Conservation (phyloP, 1,139 yeast species). For the Nematodospora anomalae region DNA sequence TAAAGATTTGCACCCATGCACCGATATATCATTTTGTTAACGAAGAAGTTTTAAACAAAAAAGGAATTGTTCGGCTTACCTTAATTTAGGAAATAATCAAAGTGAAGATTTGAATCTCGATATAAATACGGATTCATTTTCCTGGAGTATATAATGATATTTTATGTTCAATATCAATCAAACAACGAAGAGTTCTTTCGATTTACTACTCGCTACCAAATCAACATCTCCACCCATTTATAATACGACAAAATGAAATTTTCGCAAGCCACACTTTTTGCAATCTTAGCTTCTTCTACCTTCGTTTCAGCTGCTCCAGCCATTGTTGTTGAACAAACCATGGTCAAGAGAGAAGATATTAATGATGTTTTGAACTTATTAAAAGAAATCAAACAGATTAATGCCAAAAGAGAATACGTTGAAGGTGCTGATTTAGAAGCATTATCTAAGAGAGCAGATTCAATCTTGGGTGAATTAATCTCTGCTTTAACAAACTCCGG, state of each 20-base stretch:
- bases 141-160: too few species aligned
- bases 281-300: constrained; percentile 43
- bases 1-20: too few species aligned
- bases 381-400: constrained; percentile 31
- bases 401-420: constrained; percentile 36
- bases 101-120: too few species aligned
- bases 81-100: too few species aligned
- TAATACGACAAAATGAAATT: constrained; percentile 38
- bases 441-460: constrained; percentile 41
- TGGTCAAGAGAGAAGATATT: constrained; percentile 41
- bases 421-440: constrained; percentile 29
- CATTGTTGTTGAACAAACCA: constrained; percentile 19
- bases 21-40: too few species aligned
- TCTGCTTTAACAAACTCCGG: constrained; percentile 43
- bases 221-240: not conserved
- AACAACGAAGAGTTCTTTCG: constrained; percentile 1
- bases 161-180: constrained; percentile 7
- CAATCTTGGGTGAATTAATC: constrained; percentile 37
- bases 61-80: too few species aligned
- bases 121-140: too few species aligned
- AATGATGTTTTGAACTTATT: constrained; percentile 36
- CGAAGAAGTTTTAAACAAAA: too few species aligned
- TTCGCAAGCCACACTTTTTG: constrained; percentile 42
- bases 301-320: constrained; percentile 45
- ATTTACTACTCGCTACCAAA: constrained; percentile 6